phyloP scores from a whole-genome alignment of 2,329 filamentous ascomycete genomes.

The Colletotrichum destructivum region DNA sequence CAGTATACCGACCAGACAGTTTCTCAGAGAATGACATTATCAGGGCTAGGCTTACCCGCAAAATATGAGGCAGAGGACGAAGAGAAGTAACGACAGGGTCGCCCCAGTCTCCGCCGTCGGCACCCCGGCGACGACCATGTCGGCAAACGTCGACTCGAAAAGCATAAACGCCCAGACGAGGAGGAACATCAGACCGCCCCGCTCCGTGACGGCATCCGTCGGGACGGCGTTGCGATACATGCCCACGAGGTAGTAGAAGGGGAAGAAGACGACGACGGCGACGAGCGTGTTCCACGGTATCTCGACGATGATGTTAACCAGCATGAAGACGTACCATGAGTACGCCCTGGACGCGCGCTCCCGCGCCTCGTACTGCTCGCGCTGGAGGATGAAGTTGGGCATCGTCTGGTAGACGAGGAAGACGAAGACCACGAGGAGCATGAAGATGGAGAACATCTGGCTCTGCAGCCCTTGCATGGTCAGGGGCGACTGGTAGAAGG shows the following conservation, averaged over 20 bases:
- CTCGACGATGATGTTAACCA: constrained; percentile 74
- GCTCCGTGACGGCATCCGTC: constrained; percentile 29
- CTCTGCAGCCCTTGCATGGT: constrained; percentile 76
- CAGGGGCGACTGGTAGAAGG: constrained; percentile 70
- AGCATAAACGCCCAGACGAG: constrained; percentile 74
- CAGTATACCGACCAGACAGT: too few relatives aligned
- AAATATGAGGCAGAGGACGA: constrained; percentile 74
- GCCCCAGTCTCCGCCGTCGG: constrained; percentile 74
- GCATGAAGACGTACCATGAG: constrained; percentile 64
- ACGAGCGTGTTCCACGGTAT: constrained; percentile 76
- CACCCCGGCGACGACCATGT: constrained; percentile 74
- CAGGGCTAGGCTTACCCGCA: constrained; percentile 52
- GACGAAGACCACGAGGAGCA: constrained; percentile 76
- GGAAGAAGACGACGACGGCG: constrained; percentile 73
- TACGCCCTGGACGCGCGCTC: constrained; percentile 73
- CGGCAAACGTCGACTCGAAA: constrained; percentile 75
- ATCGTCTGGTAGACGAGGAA: constrained; percentile 73
- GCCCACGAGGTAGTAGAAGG: constrained; percentile 77
- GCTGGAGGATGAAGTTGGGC: constrained; percentile 77
- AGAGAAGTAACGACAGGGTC: constrained; percentile 73
- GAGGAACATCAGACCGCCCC: constrained; percentile 76
- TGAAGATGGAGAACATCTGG: constrained; percentile 77
- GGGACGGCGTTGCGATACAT: constrained; percentile 67
- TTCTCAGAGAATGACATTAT: too few relatives aligned
- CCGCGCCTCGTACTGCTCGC: constrained; percentile 76